Evolutionary conservation across 768 basidiomycete genomes (phyloP), one percentile per base, ranked within the genome.

Genomic region (Lenzites betulinus): DNA sequence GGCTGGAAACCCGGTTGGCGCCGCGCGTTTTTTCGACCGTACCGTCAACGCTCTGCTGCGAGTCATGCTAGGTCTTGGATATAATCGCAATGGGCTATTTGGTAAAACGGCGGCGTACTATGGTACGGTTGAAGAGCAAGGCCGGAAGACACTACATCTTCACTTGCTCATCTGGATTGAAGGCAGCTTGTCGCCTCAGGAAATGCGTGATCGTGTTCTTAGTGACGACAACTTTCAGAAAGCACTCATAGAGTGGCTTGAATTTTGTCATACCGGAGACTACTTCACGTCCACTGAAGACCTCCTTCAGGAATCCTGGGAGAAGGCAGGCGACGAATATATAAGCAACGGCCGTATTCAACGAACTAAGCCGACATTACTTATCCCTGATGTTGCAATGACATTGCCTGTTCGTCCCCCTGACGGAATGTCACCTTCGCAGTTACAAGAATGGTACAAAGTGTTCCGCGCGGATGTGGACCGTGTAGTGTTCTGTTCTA

Each of bases 81-180:
- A 6, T 12, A 18, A 16, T 6, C 8, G 18, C 8, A 9, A 23
- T 18, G 52, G 52, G 15, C 13, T 75, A 18, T 77, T 66, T 68
- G 74, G 76, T 7, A 48, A 69, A 0, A 71, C 72, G 2, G 39
- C 49, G 16, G 73, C 67, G 0, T 76, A 77, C 50, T 78, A 77
- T 64, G 77, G 78, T 2, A 77, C 75, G 1, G 76, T 78, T 0
- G 77, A 79, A 53, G 71, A 74, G 30, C 78, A 79, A 60, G 77
- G 77, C 1, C 51, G 73, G 12, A 54, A 76, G 0, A 76, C 76
- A 0, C 50, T 80, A 2, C 79, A 80, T 65, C 42, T 77, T 2
- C 77, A 79, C 61, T 22, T 75, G 30, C 36, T 79, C 1, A 20
- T 78, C 0, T 80, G 77, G 76, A 67, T 79, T 23, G 41, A 54